Evolutionary conservation across 2,329 filamentous ascomycete species (phyloP).

Genomic region (Penicillium sp.): DNA sequence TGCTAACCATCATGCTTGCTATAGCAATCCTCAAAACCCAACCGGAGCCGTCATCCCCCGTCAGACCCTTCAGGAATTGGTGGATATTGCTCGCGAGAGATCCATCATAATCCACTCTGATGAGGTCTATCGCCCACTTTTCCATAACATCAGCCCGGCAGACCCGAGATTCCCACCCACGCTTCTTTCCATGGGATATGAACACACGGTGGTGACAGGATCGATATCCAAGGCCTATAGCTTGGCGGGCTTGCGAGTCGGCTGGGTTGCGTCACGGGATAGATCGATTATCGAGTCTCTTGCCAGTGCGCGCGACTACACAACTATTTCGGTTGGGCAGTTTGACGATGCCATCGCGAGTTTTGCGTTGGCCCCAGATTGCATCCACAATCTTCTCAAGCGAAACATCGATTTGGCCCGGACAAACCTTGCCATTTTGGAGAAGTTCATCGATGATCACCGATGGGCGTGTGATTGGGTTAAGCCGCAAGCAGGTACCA

Average conservation of each 20-base stretch:
- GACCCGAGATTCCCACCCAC: constrained; percentile 61
- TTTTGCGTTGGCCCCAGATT: constrained; percentile 64
- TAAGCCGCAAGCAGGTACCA: constrained; percentile 73
- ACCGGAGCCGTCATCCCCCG: constrained; percentile 63
- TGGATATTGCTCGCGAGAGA: constrained; percentile 60
- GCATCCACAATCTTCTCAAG: constrained; percentile 60
- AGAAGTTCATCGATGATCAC: constrained; percentile 63
- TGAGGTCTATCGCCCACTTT: constrained; percentile 81
- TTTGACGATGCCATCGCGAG: constrained; percentile 75
- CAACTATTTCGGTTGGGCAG: constrained; percentile 79
- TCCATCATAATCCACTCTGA: constrained; percentile 68
- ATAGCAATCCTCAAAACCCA: constrained; percentile 70
- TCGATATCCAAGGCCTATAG: constrained; percentile 84
- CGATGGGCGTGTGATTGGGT: constrained; percentile 64
- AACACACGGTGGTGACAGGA: constrained; percentile 67
- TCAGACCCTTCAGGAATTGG: constrained; percentile 57
- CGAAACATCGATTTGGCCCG: constrained; percentile 65
- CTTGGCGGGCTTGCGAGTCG: constrained; percentile 73
- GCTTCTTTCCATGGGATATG: constrained; percentile 66
- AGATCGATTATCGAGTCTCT: constrained; percentile 59
- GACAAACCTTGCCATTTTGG: constrained; percentile 63
- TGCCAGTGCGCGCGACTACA: constrained; percentile 70
- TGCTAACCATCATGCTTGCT: not conserved
- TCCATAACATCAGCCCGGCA: constrained; percentile 61
- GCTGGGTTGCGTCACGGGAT: constrained; percentile 73